These are phyloP conservation scores for Limonomyces culmigenus DNA, from an alignment of 1,284 basidiomycete species.

Conservation along the genomic window DNA sequence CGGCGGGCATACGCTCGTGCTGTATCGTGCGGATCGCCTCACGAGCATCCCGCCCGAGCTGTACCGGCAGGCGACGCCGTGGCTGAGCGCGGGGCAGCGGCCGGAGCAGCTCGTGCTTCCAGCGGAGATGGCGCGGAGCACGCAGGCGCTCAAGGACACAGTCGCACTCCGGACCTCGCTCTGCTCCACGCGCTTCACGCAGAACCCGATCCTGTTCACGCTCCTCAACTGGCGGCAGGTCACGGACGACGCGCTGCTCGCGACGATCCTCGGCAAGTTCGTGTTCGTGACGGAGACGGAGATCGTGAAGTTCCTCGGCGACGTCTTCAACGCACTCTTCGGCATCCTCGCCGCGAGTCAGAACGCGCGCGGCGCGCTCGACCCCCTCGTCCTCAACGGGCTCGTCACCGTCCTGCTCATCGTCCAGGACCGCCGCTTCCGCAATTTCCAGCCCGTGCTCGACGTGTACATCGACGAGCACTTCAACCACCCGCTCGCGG, in stretches of 20 bases:
- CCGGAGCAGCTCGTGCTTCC: conserved; percentile 43
- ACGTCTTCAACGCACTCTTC: conserved; percentile 91
- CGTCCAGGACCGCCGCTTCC: conserved; percentile 88
- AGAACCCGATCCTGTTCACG: conserved; percentile 75
- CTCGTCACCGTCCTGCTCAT: conserved; percentile 84
- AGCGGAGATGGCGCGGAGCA: conserved; percentile 44
- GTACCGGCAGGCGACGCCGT: conserved; percentile 56
- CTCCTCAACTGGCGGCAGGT: conserved; percentile 76
- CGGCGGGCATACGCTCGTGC: conserved; percentile 71
- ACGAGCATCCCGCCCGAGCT: conserved; percentile 41
- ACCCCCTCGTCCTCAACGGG: conserved; percentile 78
- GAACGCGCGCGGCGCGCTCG: conserved; percentile 69
- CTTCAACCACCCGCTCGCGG: conserved; percentile 66
- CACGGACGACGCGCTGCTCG: conserved; percentile 42
- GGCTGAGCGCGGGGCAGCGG: conserved; percentile 34
- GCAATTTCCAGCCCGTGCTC: conserved; percentile 85
- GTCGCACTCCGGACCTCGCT: conserved; percentile 78
- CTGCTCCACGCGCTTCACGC: conserved; percentile 86
- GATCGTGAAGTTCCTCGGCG: conserved; percentile 86
- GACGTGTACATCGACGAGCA: conserved; percentile 88
- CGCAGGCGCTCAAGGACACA: conserved; percentile 61
- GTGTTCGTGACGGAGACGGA: conserved; percentile 86
- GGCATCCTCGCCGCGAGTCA: conserved; percentile 66
- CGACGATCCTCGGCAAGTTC: conserved; percentile 69
- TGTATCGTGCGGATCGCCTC: conserved; percentile 68